phyloP scores from a whole-genome alignment of 352 stramenopile species.

The Aphanomyces astaci region DNA sequence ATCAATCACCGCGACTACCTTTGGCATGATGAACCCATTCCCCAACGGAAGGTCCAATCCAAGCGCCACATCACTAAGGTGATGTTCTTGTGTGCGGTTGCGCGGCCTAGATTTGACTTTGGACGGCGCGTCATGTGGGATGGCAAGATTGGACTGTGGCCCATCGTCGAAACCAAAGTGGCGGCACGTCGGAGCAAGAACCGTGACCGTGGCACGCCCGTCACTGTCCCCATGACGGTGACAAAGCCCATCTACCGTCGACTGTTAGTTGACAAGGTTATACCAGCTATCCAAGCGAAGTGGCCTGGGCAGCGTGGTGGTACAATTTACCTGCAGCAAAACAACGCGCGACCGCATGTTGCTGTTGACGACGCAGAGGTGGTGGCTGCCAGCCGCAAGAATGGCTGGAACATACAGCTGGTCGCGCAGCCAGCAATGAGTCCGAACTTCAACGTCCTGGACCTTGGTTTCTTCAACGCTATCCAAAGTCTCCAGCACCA shows the following conservation, averaged over 20 bases:
- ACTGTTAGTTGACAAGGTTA: slow-evolving; percentile 16
- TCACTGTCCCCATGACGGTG: slow-evolving; percentile 22
- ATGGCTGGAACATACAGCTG: too few species aligned
- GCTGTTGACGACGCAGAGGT: too few species aligned
- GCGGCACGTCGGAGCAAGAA: slow-evolving; percentile 24
- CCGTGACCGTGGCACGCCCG: slow-evolving; percentile 19
- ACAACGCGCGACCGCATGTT: too few species aligned
- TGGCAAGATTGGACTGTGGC: slow-evolving; percentile 40
- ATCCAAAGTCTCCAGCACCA: too few species aligned
- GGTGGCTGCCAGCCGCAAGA: too few species aligned
- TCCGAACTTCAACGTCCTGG: too few species aligned
- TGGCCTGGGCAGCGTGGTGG: too few species aligned
- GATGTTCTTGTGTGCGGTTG: slow-evolving; percentile 41
- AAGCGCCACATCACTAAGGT: slow-evolving; percentile 27
- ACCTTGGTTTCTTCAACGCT: too few species aligned
- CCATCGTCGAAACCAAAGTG: slow-evolving; percentile 23
- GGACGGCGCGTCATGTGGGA: slow-evolving; percentile 32
- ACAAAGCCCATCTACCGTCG: slow-evolving; percentile 17
- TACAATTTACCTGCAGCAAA: too few species aligned
- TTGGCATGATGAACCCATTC: not conserved
- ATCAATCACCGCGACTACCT: slow-evolving; percentile 30
- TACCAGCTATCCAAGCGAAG: slow-evolving; percentile 22
- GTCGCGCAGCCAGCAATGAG: too few species aligned
- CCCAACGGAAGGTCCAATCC: slow-evolving; percentile 5
- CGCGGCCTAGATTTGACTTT: slow-evolving; percentile 35